Percentiles rank a stretch among this genome's conserved stretches.
These are phyloP conservation scores for Stylosanthes scabra DNA, from an alignment of 331 rosid species.

Conservation along the genomic window DNA sequence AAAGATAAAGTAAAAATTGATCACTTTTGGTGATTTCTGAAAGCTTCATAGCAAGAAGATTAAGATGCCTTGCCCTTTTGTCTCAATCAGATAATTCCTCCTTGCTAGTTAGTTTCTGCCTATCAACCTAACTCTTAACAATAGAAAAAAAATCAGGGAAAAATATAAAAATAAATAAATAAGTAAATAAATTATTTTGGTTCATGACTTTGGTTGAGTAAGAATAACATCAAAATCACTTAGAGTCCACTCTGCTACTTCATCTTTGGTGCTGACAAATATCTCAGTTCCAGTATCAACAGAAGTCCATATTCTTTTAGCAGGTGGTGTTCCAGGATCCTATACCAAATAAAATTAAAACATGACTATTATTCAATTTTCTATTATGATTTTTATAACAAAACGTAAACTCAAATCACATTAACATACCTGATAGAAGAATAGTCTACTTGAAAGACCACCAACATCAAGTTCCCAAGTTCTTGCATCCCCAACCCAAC, in stretches of 20 bases:
- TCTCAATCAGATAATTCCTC: not conserved
- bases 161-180: no score
- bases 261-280: constrained; percentile 65
- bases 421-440: constrained; percentile 69
- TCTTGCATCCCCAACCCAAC: constrained; percentile 80
- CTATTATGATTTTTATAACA: constrained; percentile 28
- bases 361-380: no score
- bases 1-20: no score
- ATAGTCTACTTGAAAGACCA: constrained; percentile 67
- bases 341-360: constrained; percentile 34
- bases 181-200: not conserved
- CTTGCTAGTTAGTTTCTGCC: not conserved
- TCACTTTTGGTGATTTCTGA: not conserved
- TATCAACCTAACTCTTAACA: not conserved
- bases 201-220: constrained; percentile 33
- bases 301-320: constrained; percentile 49
- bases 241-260: constrained; percentile 78
- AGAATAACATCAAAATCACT: constrained; percentile 60
- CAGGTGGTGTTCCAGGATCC: constrained; percentile 64
- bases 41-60: not conserved
- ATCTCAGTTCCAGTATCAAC: constrained; percentile 78
- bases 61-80: not conserved
- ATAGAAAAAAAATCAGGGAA: not conserved
- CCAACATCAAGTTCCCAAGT: constrained; percentile 95
- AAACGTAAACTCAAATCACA: not conserved